phyloP scores from a whole-genome alignment of 2,329 filamentous ascomycete genomes.

The Grosmannia clavigera region DNA sequence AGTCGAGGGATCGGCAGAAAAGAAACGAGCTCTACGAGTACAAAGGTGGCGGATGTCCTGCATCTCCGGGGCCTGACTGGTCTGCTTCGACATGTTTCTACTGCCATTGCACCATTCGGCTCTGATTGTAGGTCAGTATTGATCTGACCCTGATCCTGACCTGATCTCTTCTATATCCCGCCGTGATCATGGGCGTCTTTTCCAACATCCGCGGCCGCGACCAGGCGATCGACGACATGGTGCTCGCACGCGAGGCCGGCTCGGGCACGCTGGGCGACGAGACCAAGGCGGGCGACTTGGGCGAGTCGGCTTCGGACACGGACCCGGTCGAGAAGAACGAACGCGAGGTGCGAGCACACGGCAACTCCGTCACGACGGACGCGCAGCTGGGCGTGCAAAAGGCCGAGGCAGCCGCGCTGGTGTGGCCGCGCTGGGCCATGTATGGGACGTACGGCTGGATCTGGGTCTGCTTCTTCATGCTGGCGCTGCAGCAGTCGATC shows the following conservation, averaged over 20 bases:
- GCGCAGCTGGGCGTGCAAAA: slow-evolving; percentile 33
- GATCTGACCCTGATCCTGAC: too few species aligned
- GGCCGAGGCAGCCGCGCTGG: slow-evolving; percentile 34
- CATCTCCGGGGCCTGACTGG: too few species aligned
- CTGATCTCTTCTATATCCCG: too few species aligned
- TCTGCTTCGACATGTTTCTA: too few species aligned
- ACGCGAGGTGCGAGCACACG: slow-evolving; percentile 7
- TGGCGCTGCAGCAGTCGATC: slow-evolving; percentile 24
- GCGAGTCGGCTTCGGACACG: too few species aligned
- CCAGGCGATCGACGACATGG: background rate
- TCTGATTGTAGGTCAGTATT: too few species aligned
- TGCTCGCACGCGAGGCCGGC: background rate
- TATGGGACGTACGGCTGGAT: slow-evolving; percentile 21
- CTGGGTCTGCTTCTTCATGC: slow-evolving; percentile 28
- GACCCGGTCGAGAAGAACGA: slow-evolving; percentile 5
- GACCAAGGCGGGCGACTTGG: background rate
- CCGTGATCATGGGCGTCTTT: background rate
- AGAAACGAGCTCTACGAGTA: too few species aligned
- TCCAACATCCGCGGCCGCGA: background rate
- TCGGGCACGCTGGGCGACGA: background rate
- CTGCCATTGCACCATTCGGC: too few species aligned
- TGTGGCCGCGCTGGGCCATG: slow-evolving; percentile 28
- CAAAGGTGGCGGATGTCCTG: too few species aligned
- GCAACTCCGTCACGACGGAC: slow-evolving; percentile 8
- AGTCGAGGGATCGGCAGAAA: background rate